Percentiles rank a stretch among this genome's conserved stretches.
Evolutionary conservation across 192 early-diverging fungal species (phyloP).

Genomic region (Coemansia sp.): DNA sequence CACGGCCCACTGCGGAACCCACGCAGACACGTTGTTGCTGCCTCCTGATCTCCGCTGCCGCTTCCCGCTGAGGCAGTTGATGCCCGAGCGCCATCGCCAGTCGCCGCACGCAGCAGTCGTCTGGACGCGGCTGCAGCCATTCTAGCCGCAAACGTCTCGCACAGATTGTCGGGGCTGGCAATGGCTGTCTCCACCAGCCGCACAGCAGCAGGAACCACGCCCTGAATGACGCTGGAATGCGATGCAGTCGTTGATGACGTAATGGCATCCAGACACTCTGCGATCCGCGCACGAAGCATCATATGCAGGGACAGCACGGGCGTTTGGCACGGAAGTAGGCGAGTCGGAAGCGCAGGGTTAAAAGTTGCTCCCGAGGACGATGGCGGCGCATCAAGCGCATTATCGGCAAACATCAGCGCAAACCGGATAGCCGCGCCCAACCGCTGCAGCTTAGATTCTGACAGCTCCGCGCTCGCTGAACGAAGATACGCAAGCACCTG

Average conservation of each 20-base stretch:
- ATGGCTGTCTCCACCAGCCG: conserved; percentile 35
- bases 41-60: not conserved
- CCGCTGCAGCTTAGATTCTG: not conserved
- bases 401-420: conserved; percentile 44
- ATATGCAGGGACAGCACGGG: conserved; percentile 23
- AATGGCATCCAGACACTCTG: conserved; percentile 23
- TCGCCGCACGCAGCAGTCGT: not conserved
- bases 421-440: conserved; percentile 13
- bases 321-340: conserved; percentile 18
- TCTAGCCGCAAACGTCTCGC: conserved; percentile 20
- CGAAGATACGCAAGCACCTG: conserved; percentile 27
- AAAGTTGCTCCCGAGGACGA: not conserved
- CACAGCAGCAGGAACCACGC: conserved; percentile 12
- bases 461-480: not conserved
- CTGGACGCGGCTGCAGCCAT: conserved; percentile 1
- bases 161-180: conserved; percentile 22
- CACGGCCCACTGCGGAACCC: conserved; percentile 34
- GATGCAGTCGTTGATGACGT: not conserved
- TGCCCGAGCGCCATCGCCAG: not conserved
- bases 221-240: not conserved
- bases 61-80: not conserved
- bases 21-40: conserved; percentile 9
- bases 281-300: conserved; percentile 24
- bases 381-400: conserved; percentile 49
- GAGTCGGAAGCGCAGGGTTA: conserved; percentile 9